Percentiles rank a stretch among this genome's conserved stretches.
phyloP scores from a whole-genome alignment of 2,329 filamentous ascomycete species.

The Tolypocladium tropicale region DNA sequence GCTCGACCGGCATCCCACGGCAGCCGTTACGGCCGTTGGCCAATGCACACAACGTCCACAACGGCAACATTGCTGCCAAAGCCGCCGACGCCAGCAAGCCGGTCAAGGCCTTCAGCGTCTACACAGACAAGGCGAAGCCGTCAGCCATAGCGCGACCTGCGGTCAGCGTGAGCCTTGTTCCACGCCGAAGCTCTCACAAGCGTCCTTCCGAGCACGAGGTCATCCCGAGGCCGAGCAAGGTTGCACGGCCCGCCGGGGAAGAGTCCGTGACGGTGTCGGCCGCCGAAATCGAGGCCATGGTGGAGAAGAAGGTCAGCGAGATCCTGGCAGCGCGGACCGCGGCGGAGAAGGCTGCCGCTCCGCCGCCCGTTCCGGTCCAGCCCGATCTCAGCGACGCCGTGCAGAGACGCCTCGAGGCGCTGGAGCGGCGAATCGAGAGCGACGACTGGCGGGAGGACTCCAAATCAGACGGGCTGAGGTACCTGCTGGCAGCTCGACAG shows the following conservation, averaged over 20 bases:
- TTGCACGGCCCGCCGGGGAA: slow-evolving; percentile 26
- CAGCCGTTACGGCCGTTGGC: slow-evolving; percentile 73
- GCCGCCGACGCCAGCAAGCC: slow-evolving; percentile 51
- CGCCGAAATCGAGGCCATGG: slow-evolving; percentile 78
- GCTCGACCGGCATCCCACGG: slow-evolving; percentile 37
- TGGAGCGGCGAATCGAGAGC: slow-evolving; percentile 74
- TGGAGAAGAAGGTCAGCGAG: slow-evolving; percentile 85
- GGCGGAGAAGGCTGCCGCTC: slow-evolving; percentile 27
- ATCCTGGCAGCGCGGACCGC: slow-evolving; percentile 67
- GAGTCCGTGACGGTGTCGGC: slow-evolving; percentile 45
- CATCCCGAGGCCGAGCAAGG: slow-evolving; percentile 36
- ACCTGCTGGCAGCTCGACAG: slow-evolving; percentile 83
- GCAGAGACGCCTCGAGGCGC: slow-evolving; percentile 67
- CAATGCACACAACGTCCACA: slow-evolving; percentile 64
- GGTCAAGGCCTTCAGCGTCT: slow-evolving; percentile 77
- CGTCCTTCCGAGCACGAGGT: slow-evolving; percentile 30
- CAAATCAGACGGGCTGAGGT: slow-evolving; percentile 73
- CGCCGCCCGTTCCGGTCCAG: slow-evolving; percentile 21
- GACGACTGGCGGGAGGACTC: slow-evolving; percentile 55
- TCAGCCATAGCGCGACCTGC: slow-evolving; percentile 20
- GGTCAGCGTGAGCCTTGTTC: slow-evolving; percentile 14
- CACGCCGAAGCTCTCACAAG: slow-evolving; percentile 21
- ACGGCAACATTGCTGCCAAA: slow-evolving; percentile 38
- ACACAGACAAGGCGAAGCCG: slow-evolving; percentile 59
- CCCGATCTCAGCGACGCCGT: slow-evolving; percentile 64